Percentiles rank a stretch among this genome's conserved stretches.
These are phyloP conservation scores for Fusarium sp. DNA, from an alignment of 2,329 filamentous ascomycete genomes.

Conservation along the genomic window DNA sequence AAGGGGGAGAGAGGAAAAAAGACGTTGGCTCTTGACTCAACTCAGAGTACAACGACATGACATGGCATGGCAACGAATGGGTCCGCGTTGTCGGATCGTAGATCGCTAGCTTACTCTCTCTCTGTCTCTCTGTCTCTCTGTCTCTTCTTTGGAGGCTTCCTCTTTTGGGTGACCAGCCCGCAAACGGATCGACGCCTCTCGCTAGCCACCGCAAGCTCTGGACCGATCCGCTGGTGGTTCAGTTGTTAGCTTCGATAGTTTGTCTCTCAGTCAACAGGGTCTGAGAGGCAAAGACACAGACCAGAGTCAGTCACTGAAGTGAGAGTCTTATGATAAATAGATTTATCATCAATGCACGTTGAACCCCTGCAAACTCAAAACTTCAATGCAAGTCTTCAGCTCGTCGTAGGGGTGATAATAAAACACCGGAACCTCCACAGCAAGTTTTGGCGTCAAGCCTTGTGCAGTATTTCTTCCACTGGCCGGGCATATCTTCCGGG, in stretches of 20 bases:
- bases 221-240: conserved; percentile 21
- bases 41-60: not conserved
- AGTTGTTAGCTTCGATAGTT: conserved; percentile 39
- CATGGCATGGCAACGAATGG: not conserved
- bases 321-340: not conserved
- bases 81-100: conserved; percentile 13
- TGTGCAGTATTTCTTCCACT: not conserved
- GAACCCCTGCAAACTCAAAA: not conserved
- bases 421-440: not conserved
- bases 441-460: not conserved
- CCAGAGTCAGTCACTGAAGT: not conserved
- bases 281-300: conserved; percentile 12
- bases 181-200: conserved; percentile 21
- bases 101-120: not conserved
- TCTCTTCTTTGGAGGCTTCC: not conserved
- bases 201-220: conserved; percentile 30
- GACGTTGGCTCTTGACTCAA: not conserved
- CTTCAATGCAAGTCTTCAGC: not conserved
- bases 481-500: not conserved
- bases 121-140: no score
- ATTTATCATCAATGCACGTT: not conserved
- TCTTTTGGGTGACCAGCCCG: conserved; percentile 15
- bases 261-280: conserved; percentile 14
- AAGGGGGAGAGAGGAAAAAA: not conserved
- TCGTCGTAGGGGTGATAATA: not conserved